phyloP scores from a whole-genome alignment of 2,329 filamentous ascomycete genomes.

The Aspergillus sojae region DNA sequence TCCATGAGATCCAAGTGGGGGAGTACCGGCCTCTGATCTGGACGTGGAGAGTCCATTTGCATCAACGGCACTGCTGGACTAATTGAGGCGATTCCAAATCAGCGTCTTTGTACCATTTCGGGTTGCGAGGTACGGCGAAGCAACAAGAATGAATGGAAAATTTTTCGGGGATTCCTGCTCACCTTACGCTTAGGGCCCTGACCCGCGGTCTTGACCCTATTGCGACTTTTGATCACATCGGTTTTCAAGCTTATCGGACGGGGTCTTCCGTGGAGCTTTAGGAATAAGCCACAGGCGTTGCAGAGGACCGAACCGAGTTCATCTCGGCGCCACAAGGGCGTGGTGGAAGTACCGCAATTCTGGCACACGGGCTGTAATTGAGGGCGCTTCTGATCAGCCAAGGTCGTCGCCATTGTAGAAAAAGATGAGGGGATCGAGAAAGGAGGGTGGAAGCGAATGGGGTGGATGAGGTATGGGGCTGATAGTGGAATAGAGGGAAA shows the following conservation, averaged over 20 bases:
- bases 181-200: constrained; percentile 85
- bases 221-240: constrained; percentile 98
- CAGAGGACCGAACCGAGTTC: constrained; percentile 94
- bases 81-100: constrained; percentile 21
- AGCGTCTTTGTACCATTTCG: constrained; percentile 26
- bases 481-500: constrained; percentile 32
- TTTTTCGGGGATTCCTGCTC: constrained; percentile 34
- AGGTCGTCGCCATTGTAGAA: constrained; percentile 47
- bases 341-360: constrained; percentile 94
- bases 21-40: constrained; percentile 58
- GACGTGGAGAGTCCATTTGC: constrained; percentile 62
- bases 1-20: constrained; percentile 59
- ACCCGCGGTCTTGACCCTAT: constrained; percentile 88
- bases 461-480: constrained; percentile 20
- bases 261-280: constrained; percentile 92
- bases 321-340: constrained; percentile 95
- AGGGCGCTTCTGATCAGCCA: constrained; percentile 56
- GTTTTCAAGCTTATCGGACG: constrained; percentile 97
- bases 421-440: constrained; percentile 20
- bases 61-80: constrained; percentile 51
- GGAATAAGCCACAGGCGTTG: constrained; percentile 96
- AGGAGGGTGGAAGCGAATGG: constrained; percentile 23
- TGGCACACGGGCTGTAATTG: constrained; percentile 90
- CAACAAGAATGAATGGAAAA: constrained; percentile 21
- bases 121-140: constrained; percentile 11